Evolutionary conservation across 2,329 filamentous ascomycete genomes (phyloP).

Genomic region (Rhinocladiella mackenziei): DNA sequence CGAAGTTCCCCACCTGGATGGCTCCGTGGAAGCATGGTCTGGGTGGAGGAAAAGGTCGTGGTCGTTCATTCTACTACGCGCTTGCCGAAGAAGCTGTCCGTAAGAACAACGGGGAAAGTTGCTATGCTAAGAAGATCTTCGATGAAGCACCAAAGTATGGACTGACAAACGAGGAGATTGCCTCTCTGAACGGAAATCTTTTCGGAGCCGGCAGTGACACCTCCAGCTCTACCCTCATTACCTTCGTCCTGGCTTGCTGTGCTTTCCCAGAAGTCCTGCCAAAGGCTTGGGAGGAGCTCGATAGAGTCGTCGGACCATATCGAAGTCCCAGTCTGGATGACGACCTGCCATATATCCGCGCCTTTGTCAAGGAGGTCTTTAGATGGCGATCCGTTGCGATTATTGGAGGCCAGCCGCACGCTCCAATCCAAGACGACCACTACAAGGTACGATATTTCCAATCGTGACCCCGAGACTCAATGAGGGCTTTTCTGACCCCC

Average conservation of each 20-base stretch:
- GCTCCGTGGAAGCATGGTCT: conserved; percentile 51
- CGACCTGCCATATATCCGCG: conserved; percentile 51
- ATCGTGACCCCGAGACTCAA: no score
- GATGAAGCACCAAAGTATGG: conserved; percentile 46
- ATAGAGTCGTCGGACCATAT: conserved; percentile 47
- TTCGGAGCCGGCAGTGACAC: conserved; percentile 34
- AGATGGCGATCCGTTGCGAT: conserved; percentile 35
- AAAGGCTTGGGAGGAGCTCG: conserved; percentile 48
- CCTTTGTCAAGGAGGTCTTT: conserved; percentile 54
- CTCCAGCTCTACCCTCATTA: conserved; percentile 33
- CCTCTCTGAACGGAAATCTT: conserved; percentile 45
- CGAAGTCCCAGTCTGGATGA: conserved; percentile 47
- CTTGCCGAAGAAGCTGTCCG: conserved; percentile 49
- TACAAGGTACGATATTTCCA: conserved; percentile 44
- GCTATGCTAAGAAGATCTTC: conserved; percentile 49
- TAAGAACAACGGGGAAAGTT: conserved; percentile 37
- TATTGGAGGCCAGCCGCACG: conserved; percentile 46
- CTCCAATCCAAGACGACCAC: conserved; percentile 46
- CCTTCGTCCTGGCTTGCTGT: conserved; percentile 33
- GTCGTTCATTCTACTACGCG: conserved; percentile 51
- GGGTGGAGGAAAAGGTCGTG: conserved; percentile 42
- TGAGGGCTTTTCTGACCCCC: no score
- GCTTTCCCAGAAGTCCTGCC: conserved; percentile 43
- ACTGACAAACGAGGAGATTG: conserved; percentile 45
- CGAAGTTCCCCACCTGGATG: conserved; percentile 48